Evolutionary conservation across 306 rosid species (phyloP).

Genomic region (Trifolium dubium): DNA sequence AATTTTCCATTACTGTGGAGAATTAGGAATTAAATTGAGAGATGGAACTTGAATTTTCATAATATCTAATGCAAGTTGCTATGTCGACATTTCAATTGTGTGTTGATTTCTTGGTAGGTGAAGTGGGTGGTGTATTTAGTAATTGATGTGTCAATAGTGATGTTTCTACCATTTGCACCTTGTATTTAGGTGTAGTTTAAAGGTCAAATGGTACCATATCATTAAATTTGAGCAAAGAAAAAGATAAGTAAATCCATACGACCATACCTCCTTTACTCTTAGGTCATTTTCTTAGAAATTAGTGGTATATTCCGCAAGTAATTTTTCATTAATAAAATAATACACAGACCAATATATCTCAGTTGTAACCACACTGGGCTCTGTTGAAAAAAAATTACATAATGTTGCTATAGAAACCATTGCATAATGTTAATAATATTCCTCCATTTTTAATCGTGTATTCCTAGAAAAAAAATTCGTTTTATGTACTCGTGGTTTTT

Average conservation of each 20-base stretch:
- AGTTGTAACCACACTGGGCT: no score
- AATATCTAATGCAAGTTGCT: slow-evolving; percentile 37
- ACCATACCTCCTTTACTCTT: not conserved
- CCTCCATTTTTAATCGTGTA: no score
- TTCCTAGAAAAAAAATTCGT: no score
- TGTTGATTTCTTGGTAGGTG: slow-evolving; percentile 45
- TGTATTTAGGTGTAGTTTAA: slow-evolving; percentile 24
- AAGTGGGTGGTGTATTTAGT: slow-evolving; percentile 42
- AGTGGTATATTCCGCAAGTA: not conserved
- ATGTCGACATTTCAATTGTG: slow-evolving; percentile 43
- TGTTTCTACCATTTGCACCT: slow-evolving; percentile 26
- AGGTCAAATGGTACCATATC: slow-evolving; percentile 32
- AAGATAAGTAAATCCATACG: not conserved
- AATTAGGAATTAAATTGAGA: slow-evolving; percentile 23
- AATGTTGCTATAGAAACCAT: no score
- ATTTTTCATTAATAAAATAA: no score
- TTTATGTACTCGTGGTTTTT: no score
- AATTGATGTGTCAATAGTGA: slow-evolving; percentile 34
- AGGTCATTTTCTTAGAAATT: slow-evolving; percentile 35
- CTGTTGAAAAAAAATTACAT: no score
- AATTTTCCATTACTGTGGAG: slow-evolving; percentile 26
- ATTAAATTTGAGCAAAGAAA: slow-evolving; percentile 13
- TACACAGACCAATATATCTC: no score
- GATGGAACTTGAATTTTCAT: not conserved
- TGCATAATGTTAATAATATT: no score